Evolutionary conservation across 2,329 filamentous ascomycete genomes (phyloP).

Genomic region (Fusarium euwallaceae): DNA sequence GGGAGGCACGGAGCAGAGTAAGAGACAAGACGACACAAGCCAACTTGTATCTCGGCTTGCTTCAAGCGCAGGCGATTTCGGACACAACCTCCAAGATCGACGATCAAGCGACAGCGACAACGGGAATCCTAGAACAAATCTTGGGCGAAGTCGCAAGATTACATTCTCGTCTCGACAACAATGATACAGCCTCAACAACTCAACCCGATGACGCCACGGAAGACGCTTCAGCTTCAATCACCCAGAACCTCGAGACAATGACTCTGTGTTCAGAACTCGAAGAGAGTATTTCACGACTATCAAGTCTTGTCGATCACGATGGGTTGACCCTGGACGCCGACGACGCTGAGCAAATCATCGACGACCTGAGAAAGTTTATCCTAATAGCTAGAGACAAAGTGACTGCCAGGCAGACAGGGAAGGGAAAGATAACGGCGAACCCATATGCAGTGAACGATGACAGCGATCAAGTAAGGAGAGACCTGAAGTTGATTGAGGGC

Average conservation of each 20-base stretch:
- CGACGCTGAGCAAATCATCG: slow-evolving; percentile 31
- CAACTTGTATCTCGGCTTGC: slow-evolving; percentile 26
- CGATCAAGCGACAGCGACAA: slow-evolving; percentile 9
- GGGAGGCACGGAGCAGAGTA: slow-evolving; percentile 16
- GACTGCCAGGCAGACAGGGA: not conserved
- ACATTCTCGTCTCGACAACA: not conserved
- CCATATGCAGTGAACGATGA: not conserved
- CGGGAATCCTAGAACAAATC: slow-evolving; percentile 19
- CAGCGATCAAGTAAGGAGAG: not conserved
- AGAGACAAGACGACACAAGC: slow-evolving; percentile 24
- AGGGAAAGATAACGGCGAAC: rapidly evolving
- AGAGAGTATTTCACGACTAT: slow-evolving; percentile 22
- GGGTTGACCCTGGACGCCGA: slow-evolving; percentile 22
- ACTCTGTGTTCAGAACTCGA: slow-evolving; percentile 24
- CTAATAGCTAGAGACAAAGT: slow-evolving; percentile 12
- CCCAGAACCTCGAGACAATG: slow-evolving; percentile 1
- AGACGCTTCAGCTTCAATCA: not conserved
- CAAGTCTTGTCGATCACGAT: slow-evolving; percentile 10
- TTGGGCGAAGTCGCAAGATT: slow-evolving; percentile 16
- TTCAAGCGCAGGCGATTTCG: slow-evolving; percentile 22
- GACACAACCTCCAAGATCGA: slow-evolving; percentile 19
- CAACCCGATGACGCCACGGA: not conserved
- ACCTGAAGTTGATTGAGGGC: slow-evolving; percentile 18
- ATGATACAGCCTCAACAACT: not conserved
- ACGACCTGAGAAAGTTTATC: slow-evolving; percentile 23